phyloP scores from a whole-genome alignment of 2,329 filamentous ascomycete genomes.

The Paracoccidioides lutzii region DNA sequence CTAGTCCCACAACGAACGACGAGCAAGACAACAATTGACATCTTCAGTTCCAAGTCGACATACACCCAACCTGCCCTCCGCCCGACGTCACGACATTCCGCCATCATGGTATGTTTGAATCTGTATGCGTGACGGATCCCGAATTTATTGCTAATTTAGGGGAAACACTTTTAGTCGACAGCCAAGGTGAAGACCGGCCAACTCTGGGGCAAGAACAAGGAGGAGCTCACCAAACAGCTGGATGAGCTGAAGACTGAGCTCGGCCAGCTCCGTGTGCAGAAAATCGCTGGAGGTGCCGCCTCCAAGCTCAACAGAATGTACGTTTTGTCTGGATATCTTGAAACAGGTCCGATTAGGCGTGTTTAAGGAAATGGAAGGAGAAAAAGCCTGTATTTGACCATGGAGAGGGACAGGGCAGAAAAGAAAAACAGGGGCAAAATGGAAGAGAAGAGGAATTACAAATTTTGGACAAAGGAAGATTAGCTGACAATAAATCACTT shows the following conservation, averaged over 20 bases:
- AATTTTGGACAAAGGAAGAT: not conserved
- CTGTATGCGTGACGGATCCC: not conserved
- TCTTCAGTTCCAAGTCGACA: slow-evolving; percentile 34
- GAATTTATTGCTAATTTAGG: not conserved
- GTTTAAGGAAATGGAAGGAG: not conserved
- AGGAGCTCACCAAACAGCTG: slow-evolving; percentile 91
- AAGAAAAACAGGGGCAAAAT: not conserved
- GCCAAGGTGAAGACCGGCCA: slow-evolving; percentile 83
- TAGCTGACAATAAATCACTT: not conserved
- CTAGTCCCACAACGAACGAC: slow-evolving; percentile 33
- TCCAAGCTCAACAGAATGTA: slow-evolving; percentile 98
- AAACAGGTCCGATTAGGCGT: slow-evolving; percentile 4
- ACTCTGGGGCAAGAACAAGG: slow-evolving; percentile 99
- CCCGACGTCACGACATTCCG: slow-evolving; percentile 36
- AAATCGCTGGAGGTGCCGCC: slow-evolving; percentile 83
- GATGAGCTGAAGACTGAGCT: slow-evolving; percentile 93
- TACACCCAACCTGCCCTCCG: slow-evolving; percentile 39
- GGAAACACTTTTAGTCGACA: slow-evolving; percentile 38
- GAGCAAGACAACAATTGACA: slow-evolving; percentile 25
- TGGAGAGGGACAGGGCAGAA: slow-evolving; percentile 8
- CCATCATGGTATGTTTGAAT: slow-evolving; percentile 31
- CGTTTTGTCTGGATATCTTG: slow-evolving; percentile 28
- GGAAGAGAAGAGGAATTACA: not conserved
- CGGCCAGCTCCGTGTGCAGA: slow-evolving; percentile 91
- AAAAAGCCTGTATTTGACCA: slow-evolving; percentile 7